phyloP scores from a whole-genome alignment of 495 filamentous ascomycete species.

The Aspergillus heteromorphus region DNA sequence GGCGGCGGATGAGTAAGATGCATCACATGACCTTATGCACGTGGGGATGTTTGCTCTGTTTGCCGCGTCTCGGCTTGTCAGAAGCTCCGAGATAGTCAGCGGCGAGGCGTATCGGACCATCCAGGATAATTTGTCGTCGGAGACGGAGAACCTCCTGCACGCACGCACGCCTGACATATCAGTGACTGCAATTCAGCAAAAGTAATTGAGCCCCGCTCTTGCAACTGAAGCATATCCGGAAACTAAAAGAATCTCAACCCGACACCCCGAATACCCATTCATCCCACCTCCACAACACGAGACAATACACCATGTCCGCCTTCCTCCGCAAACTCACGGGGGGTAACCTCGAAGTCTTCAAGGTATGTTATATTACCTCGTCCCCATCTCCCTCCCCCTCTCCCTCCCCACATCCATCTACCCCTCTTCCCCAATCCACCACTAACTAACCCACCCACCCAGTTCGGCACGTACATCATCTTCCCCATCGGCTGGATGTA shows the following conservation, averaged over 20 bases:
- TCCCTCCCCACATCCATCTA: not conserved
- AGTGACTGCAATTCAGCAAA: too few species aligned
- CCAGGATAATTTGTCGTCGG: slow-evolving; percentile 15
- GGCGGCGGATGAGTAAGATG: not conserved
- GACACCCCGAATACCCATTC: not conserved
- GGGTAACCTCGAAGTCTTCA: slow-evolving; percentile 92
- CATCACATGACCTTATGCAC: slow-evolving; percentile 4
- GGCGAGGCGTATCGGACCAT: slow-evolving; percentile 7
- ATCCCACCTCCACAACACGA: slow-evolving; percentile 10
- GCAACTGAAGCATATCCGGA: not conserved
- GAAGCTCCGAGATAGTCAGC: slow-evolving; percentile 15
- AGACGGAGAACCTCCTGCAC: not conserved
- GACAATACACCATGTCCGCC: slow-evolving; percentile 36
- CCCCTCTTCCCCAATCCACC: not conserved
- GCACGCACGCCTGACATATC: too few species aligned
- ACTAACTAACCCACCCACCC: too few species aligned
- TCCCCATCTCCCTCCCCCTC: not conserved
- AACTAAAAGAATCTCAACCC: not conserved
- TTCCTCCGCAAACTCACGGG: slow-evolving; percentile 53
- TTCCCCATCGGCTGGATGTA: slow-evolving; percentile 99
- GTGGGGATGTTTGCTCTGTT: slow-evolving; percentile 22
- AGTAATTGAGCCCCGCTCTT: not conserved
- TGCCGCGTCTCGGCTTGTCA: slow-evolving; percentile 6
- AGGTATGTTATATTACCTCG: too few species aligned
- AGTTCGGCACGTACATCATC: slow-evolving; percentile 98